Conservation (phyloP, 1,284 basidiomycete species). For the Sporisorium exsertum region DNA sequence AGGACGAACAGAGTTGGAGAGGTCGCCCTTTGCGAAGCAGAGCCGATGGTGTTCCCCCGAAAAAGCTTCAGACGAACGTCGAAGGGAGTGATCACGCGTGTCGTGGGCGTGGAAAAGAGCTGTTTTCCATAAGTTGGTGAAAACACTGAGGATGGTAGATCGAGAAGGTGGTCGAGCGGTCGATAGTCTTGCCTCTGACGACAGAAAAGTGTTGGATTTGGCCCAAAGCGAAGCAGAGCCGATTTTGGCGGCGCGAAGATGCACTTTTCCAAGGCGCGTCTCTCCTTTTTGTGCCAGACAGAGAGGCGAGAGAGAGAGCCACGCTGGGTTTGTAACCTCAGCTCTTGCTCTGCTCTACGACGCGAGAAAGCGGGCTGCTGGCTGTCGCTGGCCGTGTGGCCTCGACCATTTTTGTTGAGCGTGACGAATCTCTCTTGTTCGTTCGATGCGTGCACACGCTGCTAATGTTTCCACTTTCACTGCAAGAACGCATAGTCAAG, state of each 20-base stretch:
- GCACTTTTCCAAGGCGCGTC: slow-evolving; percentile 11
- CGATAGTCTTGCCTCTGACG: background rate
- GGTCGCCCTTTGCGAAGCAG: background rate
- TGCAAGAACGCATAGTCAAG: background rate
- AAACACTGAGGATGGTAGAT: background rate
- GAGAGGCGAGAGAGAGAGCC: too few species aligned
- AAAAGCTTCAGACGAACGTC: background rate
- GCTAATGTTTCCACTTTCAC: background rate
- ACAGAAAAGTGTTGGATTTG: slow-evolving; percentile 18
- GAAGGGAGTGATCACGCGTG: slow-evolving; percentile 2
- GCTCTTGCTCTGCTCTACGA: background rate
- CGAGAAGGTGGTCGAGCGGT: slow-evolving; percentile 3
- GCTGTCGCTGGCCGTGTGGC: background rate
- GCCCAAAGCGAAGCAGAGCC: background rate
- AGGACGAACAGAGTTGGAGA: background rate
- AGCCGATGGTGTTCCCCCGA: background rate
- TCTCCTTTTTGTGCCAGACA: background rate
- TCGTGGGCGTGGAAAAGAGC: background rate
- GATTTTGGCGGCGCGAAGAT: background rate
- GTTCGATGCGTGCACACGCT: background rate
- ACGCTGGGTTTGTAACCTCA: too few species aligned
- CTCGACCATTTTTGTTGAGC: background rate
- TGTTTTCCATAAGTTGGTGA: background rate
- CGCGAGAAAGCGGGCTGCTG: background rate
- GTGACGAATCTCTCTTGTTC: background rate